These are phyloP conservation scores for Candida jianshihensis DNA, from an alignment of 805 yeast species.

Conservation along the genomic window DNA sequence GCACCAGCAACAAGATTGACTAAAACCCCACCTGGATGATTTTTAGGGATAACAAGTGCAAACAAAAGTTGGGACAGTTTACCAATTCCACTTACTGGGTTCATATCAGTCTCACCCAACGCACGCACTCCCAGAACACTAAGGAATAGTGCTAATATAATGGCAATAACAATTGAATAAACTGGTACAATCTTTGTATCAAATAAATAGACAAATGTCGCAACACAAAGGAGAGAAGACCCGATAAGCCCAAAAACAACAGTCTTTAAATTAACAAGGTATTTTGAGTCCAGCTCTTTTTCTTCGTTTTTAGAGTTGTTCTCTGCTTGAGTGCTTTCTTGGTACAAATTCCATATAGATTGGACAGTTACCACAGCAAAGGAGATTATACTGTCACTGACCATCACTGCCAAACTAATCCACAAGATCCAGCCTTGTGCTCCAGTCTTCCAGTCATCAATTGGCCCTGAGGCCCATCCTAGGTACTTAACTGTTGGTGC, in stretches of 20 bases:
- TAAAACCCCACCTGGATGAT: constrained; percentile 74
- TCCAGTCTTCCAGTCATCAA: constrained; percentile 90
- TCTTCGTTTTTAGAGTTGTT: constrained; percentile 6
- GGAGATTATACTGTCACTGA: constrained; percentile 81
- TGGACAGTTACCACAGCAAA: constrained; percentile 54
- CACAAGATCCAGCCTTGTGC: constrained; percentile 97
- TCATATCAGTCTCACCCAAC: constrained; percentile 91
- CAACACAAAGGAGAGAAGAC: constrained; percentile 63
- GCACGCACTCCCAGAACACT: constrained; percentile 90
- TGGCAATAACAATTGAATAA: constrained; percentile 61
- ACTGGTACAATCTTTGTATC: constrained; percentile 59
- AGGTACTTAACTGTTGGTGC: constrained; percentile 66
- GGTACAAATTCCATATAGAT: constrained; percentile 27
- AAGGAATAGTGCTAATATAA: constrained; percentile 67
- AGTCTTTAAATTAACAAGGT: constrained; percentile 43
- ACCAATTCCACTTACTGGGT: constrained; percentile 96
- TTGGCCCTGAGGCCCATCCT: constrained; percentile 87
- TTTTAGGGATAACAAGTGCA: constrained; percentile 69
- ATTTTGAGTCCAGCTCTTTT: constrained; percentile 27
- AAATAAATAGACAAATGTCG: constrained; percentile 60
- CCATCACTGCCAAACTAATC: constrained; percentile 91
- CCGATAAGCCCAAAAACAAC: constrained; percentile 54
- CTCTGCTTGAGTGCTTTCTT: neutral
- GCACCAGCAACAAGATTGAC: constrained; percentile 93
- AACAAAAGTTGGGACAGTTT: constrained; percentile 85